Evolutionary conservation across 768 basidiomycete species (phyloP), one percentile per base, ranked within the genome.

Genomic region (Tulasnella sp.): DNA sequence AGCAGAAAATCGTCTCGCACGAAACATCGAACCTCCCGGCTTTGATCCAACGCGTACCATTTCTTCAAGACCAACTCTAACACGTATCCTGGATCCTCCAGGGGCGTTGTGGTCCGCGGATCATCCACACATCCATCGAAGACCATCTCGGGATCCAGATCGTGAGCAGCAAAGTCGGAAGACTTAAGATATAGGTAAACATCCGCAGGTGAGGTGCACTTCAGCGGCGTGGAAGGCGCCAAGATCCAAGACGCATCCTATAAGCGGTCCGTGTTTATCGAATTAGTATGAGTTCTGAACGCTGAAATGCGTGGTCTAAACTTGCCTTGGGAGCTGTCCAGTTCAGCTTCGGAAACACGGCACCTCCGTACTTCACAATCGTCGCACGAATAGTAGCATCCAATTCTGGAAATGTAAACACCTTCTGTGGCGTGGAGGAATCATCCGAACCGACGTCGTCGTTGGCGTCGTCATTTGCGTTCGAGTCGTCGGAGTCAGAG

Each of bases 281-380:
- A n/a, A n/a, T n/a, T n/a, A n/a, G n/a, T n/a, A n/a, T n/a, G n/a
- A n/a, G n/a, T n/a, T n/a, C n/a, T n/a, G n/a, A n/a, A n/a, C n/a
- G n/a, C n/a, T n/a, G n/a, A n/a, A n/a, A n/a, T n/a, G n/a, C n/a
- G n/a, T n/a, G n/a, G n/a, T n/a, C n/a, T n/a, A n/a, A 41, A 65
- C 76, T 60, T 61, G 87, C 93, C 74, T 85, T 86, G 13, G 94
- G 94, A n/a, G 89, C 85, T 4, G 92, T 89, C 73, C 94, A 96
- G 68, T 96, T 97, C 58, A 98, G 81, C 72, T 98, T 98, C 0
- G 94, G 93, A 69, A 98, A 98, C 27, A 95, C 85, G 4, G 85
- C 85, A 2, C 82, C 55, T 50, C 45, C 86, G 69, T 88, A 93
- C 58, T 78, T 71, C 47, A 73, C 65, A n/a, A 96, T 75, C 32